phyloP scores from a whole-genome alignment of 1,139 yeast species.

The Blastobotrys indianensis region DNA sequence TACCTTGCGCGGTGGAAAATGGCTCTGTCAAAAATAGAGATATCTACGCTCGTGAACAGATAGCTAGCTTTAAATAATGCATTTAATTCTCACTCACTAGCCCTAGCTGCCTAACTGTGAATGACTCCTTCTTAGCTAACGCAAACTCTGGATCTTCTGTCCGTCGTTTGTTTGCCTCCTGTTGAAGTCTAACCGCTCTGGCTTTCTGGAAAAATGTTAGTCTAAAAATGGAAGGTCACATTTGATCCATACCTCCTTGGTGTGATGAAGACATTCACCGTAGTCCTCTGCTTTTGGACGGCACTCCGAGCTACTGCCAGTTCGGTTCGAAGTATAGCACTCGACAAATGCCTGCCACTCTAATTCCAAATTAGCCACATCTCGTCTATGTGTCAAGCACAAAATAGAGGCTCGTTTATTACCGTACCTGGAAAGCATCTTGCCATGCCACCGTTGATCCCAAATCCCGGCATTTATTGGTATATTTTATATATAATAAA shows the following conservation, averaged over 20 bases:
- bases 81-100: constrained; percentile 13
- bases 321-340: constrained; percentile 40
- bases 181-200: constrained; percentile 25
- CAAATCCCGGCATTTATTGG: constrained; percentile 38
- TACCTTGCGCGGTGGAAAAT: neutral
- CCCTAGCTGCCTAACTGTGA: constrained; percentile 22
- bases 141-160: constrained; percentile 20
- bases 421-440: constrained; percentile 43
- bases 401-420: neutral
- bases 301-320: constrained; percentile 36
- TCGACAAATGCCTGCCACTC: constrained; percentile 44
- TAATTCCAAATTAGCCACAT: constrained; percentile 10
- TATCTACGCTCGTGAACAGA: neutral
- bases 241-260: constrained; percentile 35
- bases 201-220: constrained; percentile 18
- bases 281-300: constrained; percentile 41
- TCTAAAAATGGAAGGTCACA: neutral
- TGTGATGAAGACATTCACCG: constrained; percentile 45
- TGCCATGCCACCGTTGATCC: constrained; percentile 42
- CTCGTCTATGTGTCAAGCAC: neutral
- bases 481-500: neutral
- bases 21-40: neutral
- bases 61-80: neutral
- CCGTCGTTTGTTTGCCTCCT: constrained; percentile 22
- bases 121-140: constrained; percentile 18